Evolutionary conservation across 208 protist species (phyloP).

Genomic region (Naegleria lovaniensis): DNA sequence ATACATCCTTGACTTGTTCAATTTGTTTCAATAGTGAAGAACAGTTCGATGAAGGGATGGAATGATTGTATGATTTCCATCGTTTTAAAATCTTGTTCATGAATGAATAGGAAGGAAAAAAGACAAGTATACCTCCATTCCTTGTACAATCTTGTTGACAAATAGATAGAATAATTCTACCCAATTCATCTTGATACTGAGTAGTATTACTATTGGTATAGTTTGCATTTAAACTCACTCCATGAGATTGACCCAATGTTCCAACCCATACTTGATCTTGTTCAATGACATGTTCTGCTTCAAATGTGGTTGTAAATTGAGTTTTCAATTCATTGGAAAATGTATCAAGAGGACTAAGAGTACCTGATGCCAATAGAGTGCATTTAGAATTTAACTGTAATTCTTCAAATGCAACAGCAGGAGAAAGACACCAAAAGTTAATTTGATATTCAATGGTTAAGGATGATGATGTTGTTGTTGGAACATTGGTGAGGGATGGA

Average conservation of each 20-base stretch:
- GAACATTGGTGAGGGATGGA: no score
- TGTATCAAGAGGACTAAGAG: slow-evolving; percentile 30
- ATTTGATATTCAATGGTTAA: slow-evolving; percentile 26
- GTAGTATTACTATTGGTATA: slow-evolving; percentile 26
- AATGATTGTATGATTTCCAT: slow-evolving; percentile 37
- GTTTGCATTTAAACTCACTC: slow-evolving; percentile 31
- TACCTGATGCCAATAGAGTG: slow-evolving; percentile 27
- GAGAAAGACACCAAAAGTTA: slow-evolving; percentile 48
- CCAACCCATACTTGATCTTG: slow-evolving; percentile 37
- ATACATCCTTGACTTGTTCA: slow-evolving; percentile 32
- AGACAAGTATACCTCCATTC: slow-evolving; percentile 48
- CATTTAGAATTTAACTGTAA: slow-evolving; percentile 1
- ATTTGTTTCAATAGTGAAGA: slow-evolving; percentile 30
- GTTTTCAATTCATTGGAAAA: slow-evolving; percentile 38
- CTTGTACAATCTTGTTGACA: slow-evolving; percentile 36
- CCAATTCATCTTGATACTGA: slow-evolving; percentile 38
- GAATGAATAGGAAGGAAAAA: slow-evolving; percentile 51
- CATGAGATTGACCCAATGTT: neutral
- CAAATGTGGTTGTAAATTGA: slow-evolving; percentile 13
- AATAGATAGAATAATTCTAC: slow-evolving; percentile 37
- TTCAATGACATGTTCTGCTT: slow-evolving; percentile 37
- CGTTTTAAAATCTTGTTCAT: slow-evolving; percentile 33
- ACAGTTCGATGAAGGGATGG: slow-evolving; percentile 1
- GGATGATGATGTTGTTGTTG: neutral
- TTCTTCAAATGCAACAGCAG: slow-evolving; percentile 44